Evolutionary conservation across 345 rosid genomes (phyloP), one percentile per base, ranked within the genome.

Genomic region (Lepidium africanum): DNA sequence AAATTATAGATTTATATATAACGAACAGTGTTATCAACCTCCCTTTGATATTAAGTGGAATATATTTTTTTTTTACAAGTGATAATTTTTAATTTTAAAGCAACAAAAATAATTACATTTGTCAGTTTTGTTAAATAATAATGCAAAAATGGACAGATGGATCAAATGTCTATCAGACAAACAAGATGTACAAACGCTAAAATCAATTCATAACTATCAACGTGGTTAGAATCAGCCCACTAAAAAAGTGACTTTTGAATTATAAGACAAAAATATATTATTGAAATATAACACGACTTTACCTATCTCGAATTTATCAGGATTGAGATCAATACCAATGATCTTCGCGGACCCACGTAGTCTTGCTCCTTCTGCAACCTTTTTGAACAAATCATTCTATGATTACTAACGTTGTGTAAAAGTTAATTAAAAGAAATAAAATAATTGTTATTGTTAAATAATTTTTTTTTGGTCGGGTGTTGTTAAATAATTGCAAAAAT

Each of bases 351-450:
- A 89, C 69, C 84, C 72, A 16, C 88, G 74, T 11, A 80, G 30
- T 42, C 85, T 80, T 4, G 91, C 89, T 51, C 93, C 91, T 54
- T 85, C 87, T 36, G 85, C 91, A 49, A 85, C 92, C 90, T 86
- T 56, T 45, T 35, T 30, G 33, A 42, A 21, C 36, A 67, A 52
- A 15, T 57, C 40, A 54, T 42, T 23, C 4, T 32, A 61, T 57
- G 3, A 33, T 36, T 2, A 48, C 11, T 9, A 35, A 17, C 9
- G 17, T 17, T 19, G 21, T 21, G 21, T 6, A 53, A 14, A 14
- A 45, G 1, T 45, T 5, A 46, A 21, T 5, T 11, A 15, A 19
- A 8, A 21, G 48, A 15, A 9, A 7, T 15, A 8, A 43, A 43
- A 43, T 21, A 21, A 9, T 16, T 9, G 15, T 46, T 46, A 5